Conservation (phyloP, 768 basidiomycete species). For the Psilocybe cyanescens region DNA sequence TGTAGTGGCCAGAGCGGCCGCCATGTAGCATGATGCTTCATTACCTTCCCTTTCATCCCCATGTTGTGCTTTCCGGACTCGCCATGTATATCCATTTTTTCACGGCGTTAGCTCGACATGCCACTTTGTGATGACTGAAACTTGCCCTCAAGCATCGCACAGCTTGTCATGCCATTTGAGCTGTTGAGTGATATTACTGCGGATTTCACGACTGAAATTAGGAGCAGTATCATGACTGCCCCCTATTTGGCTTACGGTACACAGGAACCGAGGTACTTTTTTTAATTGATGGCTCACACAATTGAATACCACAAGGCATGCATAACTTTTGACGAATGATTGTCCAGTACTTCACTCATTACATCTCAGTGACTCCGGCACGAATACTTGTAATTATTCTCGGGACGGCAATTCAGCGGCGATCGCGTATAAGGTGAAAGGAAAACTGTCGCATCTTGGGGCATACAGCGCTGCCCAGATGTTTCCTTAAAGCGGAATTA, state of each 20-base stretch:
- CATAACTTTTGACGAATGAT: background rate
- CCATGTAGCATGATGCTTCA: background rate
- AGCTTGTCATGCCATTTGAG: background rate
- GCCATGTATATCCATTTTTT: background rate
- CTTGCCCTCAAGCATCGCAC: background rate
- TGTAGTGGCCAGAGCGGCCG: background rate
- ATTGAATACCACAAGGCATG: background rate
- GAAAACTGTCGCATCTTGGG: background rate
- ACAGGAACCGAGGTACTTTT: background rate
- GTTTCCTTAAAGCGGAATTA: background rate
- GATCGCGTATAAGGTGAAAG: background rate
- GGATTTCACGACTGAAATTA: background rate
- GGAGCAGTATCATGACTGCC: background rate
- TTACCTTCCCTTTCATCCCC: background rate
- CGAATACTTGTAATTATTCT: background rate
- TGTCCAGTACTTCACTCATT: background rate
- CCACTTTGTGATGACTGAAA: background rate
- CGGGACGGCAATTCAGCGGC: background rate
- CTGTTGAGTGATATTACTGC: background rate
- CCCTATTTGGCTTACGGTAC: background rate
- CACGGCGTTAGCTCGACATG: background rate
- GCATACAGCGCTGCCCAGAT: background rate
- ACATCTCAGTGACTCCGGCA: background rate
- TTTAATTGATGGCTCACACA: background rate
- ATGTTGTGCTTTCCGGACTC: background rate